Evolutionary conservation across 139 green algal genomes (phyloP).

Genomic region (Chlorokybus atmophyticus): DNA sequence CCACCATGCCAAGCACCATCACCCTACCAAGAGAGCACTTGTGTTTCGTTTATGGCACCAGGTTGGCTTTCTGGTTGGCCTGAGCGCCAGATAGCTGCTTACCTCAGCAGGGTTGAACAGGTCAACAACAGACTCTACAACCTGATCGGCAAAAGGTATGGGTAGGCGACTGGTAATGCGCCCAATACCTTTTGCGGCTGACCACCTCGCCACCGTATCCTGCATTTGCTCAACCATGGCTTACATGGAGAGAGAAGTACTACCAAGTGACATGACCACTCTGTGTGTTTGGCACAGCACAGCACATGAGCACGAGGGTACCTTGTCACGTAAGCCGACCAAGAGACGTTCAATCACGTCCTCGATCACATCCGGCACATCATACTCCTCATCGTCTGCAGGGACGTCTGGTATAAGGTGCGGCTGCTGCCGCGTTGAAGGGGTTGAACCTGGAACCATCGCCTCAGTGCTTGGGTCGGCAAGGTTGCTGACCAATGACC

Average conservation of each 20-base stretch:
- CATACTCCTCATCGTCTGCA: conserved; percentile 38
- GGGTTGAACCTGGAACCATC: no score
- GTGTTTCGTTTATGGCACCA: no score
- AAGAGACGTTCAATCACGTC: conserved; percentile 54
- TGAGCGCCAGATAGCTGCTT: background rate
- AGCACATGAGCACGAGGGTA: background rate
- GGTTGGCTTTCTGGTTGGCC: no score
- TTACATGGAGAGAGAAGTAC: no score
- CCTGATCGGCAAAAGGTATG: conserved; percentile 64
- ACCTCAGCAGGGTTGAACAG: conserved; percentile 45
- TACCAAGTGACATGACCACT: no score
- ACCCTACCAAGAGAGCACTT: conserved; percentile 30
- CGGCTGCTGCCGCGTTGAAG: no score
- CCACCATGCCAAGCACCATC: conserved; percentile 86
- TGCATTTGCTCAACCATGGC: conserved; percentile 1
- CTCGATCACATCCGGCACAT: conserved; percentile 39
- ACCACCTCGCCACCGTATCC: conserved; percentile 92
- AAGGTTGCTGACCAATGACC: no score
- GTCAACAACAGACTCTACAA: conserved; percentile 55
- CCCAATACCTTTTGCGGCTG: conserved; percentile 80
- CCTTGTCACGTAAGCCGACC: conserved; percentile 51
- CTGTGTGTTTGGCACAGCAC: no score
- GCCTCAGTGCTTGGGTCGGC: no score
- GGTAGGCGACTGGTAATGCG: conserved; percentile 72
- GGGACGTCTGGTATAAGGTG: no score